These are phyloP conservation scores for Crithidia expoeki DNA, from an alignment of 208 protist genomes.

Conservation along the genomic window DNA sequence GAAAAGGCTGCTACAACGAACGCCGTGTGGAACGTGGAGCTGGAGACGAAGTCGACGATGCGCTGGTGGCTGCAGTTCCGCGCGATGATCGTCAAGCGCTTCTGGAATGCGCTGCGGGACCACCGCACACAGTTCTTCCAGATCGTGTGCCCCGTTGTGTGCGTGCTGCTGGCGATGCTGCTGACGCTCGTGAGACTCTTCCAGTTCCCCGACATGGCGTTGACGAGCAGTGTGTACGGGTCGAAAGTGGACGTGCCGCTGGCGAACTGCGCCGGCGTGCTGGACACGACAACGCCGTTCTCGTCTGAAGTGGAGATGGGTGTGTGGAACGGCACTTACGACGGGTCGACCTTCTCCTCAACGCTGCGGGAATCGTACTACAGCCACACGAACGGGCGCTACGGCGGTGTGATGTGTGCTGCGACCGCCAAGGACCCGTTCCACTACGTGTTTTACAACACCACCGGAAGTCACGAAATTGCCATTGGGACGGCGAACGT, in stretches of 20 bases:
- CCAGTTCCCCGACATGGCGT: slow-evolving; percentile 29
- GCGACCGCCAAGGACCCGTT: slow-evolving; percentile 21
- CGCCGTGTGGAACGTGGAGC: slow-evolving; percentile 47
- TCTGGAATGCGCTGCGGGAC: slow-evolving; percentile 60
- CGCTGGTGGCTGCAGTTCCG: slow-evolving; percentile 51
- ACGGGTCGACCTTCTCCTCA: slow-evolving; percentile 25
- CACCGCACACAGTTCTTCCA: slow-evolving; percentile 75
- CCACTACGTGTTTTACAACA: slow-evolving; percentile 47
- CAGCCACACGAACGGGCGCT: slow-evolving; percentile 42
- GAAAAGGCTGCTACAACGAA: slow-evolving; percentile 3
- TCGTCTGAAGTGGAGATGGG: slow-evolving; percentile 8
- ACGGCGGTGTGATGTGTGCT: slow-evolving; percentile 46
- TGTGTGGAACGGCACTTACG: slow-evolving; percentile 15
- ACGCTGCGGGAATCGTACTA: slow-evolving; percentile 52
- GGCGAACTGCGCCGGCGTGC: slow-evolving; percentile 27
- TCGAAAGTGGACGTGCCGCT: slow-evolving; percentile 41
- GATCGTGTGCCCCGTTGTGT: slow-evolving; percentile 67
- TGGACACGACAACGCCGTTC: slow-evolving; percentile 38
- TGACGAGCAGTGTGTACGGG: slow-evolving; percentile 50
- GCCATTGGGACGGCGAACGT: slow-evolving; percentile 42
- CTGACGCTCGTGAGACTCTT: slow-evolving; percentile 59
- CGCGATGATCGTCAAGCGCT: slow-evolving; percentile 65
- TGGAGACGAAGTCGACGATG: slow-evolving; percentile 26
- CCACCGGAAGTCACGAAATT: slow-evolving; percentile 42
- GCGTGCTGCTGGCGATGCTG: slow-evolving; percentile 73